Evolutionary conservation across 1,139 yeast genomes (phyloP), one percentile per base, ranked within the genome.

Genomic region (Kazachstania sp.): DNA sequence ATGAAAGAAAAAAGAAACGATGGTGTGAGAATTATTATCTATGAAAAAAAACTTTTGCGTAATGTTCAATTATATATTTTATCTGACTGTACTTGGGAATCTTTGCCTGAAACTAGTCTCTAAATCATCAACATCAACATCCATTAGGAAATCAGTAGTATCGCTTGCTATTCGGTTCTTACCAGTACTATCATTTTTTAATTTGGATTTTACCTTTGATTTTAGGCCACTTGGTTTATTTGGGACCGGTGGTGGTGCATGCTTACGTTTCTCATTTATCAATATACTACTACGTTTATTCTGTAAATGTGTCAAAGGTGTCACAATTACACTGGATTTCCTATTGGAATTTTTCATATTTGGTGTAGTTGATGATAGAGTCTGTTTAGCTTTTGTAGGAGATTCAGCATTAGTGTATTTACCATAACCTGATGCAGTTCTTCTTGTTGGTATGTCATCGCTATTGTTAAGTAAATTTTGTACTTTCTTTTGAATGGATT

Each of bases 361-460:
- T 32, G 19, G 28, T 23, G 6, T 13, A 1, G n/a, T 11, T 2
- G 30, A 9, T 11, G 18, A n/a, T 12, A 7, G 5, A 11, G 23
- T 37, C 34, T 34, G 20, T 28, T n/a, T 45, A 9, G 3, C 8
- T 16, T n/a, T 39, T 19, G 37, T 19, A 23, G 23, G 12, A 11
- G 11, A 23, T 13, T 37, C 77, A 0, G 6, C 13, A 19, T 18
- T 39, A 6, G 82, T 79, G 54, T 70, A 78, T 54, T 73, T 73
- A 1, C 84, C 84, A 57, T 79, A 80, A 0, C 85, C 85, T 8
- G 66, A 63, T 0, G 84, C 84, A 0, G 81, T 73, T 52, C 71
- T 75, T 11, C 65, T 55, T 0, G 68, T 60, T 3, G 71, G 67
- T 5, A 69, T 58, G 0, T 69, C 68, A 6, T 67, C 69, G 29